These are phyloP conservation scores for Didymella pinodella DNA, from an alignment of 2,329 filamentous ascomycete genomes.

Conservation along the genomic window DNA sequence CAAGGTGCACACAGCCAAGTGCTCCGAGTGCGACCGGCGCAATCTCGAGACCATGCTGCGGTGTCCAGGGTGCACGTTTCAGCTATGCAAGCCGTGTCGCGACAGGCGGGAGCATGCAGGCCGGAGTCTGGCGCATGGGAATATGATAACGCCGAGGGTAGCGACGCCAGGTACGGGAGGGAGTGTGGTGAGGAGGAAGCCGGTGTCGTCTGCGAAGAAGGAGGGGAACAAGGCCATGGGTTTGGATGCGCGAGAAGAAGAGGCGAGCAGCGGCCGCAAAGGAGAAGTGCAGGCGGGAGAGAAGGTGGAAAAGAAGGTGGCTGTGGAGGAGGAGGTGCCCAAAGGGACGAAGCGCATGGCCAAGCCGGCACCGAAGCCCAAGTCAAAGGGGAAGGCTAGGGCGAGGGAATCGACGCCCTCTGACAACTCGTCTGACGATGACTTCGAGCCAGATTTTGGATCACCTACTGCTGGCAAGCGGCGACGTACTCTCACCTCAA, in stretches of 20 bases:
- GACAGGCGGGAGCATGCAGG: conserved; percentile 20
- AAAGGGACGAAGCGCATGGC: not conserved
- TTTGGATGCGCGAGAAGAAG: not conserved
- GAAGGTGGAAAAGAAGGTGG: too few species aligned
- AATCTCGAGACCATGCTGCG: conserved; percentile 44
- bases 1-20: conserved; percentile 49
- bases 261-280: not conserved
- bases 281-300: not conserved
- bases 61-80: conserved; percentile 47
- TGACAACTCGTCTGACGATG: conserved; percentile 16
- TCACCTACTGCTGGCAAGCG: conserved; percentile 19
- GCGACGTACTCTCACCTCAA: conserved; percentile 1
- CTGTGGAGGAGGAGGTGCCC: not conserved
- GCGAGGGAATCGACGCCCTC: not conserved
- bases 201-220: not conserved
- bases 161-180: conserved; percentile 7
- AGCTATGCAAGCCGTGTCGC: conserved; percentile 44
- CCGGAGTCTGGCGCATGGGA: conserved; percentile 37
- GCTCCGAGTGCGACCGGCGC: conserved; percentile 46
- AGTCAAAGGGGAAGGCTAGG: not conserved
- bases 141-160: conserved; percentile 19
- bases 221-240: not conserved
- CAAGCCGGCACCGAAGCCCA: not conserved
- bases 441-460: conserved; percentile 11
- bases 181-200: conserved; percentile 12